Percentiles rank a stretch among this genome's conserved stretches.
phyloP scores from a whole-genome alignment of 1,284 basidiomycete species.

The Ceratobasidium sp. region DNA sequence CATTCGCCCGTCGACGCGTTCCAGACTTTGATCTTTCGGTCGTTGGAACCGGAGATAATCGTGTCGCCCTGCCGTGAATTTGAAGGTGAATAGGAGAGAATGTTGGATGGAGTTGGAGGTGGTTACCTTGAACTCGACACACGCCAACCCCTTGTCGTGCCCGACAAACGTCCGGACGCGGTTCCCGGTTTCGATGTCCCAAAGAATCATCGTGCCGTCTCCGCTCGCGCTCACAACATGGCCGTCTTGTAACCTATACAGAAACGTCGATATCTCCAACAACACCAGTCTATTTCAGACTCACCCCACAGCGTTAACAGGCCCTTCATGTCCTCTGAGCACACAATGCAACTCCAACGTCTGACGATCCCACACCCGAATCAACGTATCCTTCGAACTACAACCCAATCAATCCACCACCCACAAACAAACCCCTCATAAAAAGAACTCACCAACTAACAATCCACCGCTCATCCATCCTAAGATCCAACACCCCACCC shows the following conservation, averaged over 20 bases:
- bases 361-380: constrained; percentile 82
- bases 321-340: constrained; percentile 85
- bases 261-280: too few relatives aligned
- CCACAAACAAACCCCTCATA: constrained; percentile 24
- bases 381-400: constrained; percentile 85
- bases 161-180: constrained; percentile 83
- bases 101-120: constrained; percentile 28
- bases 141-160: constrained; percentile 88
- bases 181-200: constrained; percentile 83
- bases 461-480: constrained; percentile 81
- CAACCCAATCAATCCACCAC: constrained; percentile 4
- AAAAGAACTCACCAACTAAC: constrained; percentile 79
- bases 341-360: constrained; percentile 74
- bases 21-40: constrained; percentile 90
- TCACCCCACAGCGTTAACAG: constrained; percentile 85
- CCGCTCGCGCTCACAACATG: constrained; percentile 85
- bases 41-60: constrained; percentile 90
- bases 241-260: constrained; percentile 76
- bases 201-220: constrained; percentile 89
- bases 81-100: constrained; percentile 38
- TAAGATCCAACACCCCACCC: constrained; percentile 84
- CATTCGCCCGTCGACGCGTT: constrained; percentile 80
- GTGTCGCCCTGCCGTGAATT: constrained; percentile 69
- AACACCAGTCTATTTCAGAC: too few relatives aligned
- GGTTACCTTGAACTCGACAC: constrained; percentile 86